These are phyloP conservation scores for Dictyostelium capitatum DNA, from an alignment of 78 protist genomes.

Conservation along the genomic window DNA sequence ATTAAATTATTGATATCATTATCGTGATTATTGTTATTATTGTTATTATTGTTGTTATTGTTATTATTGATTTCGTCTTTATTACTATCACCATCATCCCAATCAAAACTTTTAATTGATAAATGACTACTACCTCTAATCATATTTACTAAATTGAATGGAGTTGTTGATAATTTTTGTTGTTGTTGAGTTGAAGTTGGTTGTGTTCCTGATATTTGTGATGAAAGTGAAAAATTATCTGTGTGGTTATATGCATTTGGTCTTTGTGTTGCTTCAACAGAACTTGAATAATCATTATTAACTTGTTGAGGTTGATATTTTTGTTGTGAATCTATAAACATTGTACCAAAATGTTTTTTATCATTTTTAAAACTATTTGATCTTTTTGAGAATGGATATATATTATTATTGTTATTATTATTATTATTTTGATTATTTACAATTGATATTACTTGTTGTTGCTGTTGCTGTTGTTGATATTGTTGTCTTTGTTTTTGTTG, in stretches of 20 bases:
- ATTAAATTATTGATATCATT: conserved; percentile 21
- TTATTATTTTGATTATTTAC: neutral
- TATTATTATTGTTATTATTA: neutral
- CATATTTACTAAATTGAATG: neutral
- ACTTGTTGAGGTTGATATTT: neutral
- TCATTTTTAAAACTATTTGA: conserved; percentile 30
- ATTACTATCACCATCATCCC: neutral
- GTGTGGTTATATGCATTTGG: neutral
- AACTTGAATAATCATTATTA: neutral
- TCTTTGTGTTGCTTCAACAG: neutral
- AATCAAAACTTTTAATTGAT: neutral
- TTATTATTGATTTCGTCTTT: neutral
- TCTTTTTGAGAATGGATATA: neutral
- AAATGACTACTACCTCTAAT: conserved; percentile 14
- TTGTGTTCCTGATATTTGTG: neutral
- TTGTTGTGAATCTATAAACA: neutral
- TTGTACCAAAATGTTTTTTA: conserved; percentile 12
- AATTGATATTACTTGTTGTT: neutral
- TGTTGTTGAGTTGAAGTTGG: conserved; percentile 3
- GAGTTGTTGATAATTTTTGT: neutral
- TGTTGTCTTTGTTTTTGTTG: neutral
- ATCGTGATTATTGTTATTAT: conserved; percentile 1
- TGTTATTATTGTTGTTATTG: neutral
- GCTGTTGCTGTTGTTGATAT: neutral
- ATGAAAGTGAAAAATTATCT: neutral